Conservation (phyloP, 768 basidiomycete species). For the Symmetrospora coprosmae region DNA sequence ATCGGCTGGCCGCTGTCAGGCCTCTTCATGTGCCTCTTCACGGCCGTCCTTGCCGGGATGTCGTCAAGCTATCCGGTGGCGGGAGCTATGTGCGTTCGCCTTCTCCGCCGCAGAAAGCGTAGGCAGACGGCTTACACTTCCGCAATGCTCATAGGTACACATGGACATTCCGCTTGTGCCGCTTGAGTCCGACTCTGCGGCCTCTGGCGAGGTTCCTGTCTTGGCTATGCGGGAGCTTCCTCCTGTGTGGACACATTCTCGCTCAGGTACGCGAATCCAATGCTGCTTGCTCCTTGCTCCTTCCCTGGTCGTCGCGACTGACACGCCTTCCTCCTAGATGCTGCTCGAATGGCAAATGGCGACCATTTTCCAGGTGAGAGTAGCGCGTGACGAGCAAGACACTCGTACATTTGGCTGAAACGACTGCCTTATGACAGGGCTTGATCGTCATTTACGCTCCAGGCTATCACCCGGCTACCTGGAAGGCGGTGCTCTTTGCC, state of each 20-base stretch:
- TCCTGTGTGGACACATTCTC: constrained; percentile 30
- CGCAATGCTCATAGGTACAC: constrained; percentile 25
- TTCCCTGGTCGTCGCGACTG: too few species aligned
- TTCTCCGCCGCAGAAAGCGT: neutral
- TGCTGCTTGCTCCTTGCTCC: neutral
- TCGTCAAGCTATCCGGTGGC: constrained; percentile 31
- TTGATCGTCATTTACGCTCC: constrained; percentile 24
- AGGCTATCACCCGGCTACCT: constrained; percentile 15
- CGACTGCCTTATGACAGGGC: too few species aligned
- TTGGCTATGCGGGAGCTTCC: constrained; percentile 29
- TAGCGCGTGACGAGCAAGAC: too few species aligned
- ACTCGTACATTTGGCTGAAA: too few species aligned
- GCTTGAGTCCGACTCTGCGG: constrained; percentile 19
- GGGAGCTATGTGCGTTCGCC: constrained; percentile 14
- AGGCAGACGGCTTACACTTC: neutral
- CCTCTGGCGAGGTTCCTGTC: constrained; percentile 29
- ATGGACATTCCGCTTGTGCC: constrained; percentile 31
- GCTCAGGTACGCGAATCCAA: constrained; percentile 22
- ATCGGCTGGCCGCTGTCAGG: constrained; percentile 32
- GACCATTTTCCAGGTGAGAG: too few species aligned
- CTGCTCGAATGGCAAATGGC: constrained; percentile 31
- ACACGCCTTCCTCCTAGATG: constrained; percentile 25
- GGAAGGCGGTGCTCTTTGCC: constrained; percentile 25
- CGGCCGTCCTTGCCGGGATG: constrained; percentile 32
- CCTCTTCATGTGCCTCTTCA: constrained; percentile 29